Evolutionary conservation across 139 green algal genomes (phyloP).

Genomic region (Ettlia oleoabundans): DNA sequence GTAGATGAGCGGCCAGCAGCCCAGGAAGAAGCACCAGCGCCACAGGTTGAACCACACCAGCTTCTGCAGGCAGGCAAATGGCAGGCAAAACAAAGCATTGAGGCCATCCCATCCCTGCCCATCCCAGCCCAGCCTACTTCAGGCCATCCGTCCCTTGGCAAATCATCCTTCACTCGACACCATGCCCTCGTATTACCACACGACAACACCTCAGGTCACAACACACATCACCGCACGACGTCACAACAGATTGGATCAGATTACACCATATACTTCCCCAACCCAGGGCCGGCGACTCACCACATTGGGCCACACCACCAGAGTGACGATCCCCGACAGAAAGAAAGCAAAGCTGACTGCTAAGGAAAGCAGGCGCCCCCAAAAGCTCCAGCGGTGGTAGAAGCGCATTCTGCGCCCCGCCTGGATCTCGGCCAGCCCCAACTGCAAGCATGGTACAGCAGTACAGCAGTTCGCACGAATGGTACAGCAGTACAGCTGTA

Average conservation of each 20-base stretch:
- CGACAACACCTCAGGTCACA: neutral
- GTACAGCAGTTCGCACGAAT: neutral
- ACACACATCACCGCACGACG: neutral
- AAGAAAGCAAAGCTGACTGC: conserved; percentile 7
- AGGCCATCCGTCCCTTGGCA: neutral
- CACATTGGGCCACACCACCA: conserved; percentile 11
- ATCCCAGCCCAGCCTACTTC: neutral
- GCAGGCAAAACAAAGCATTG: neutral
- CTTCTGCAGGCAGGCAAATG: neutral
- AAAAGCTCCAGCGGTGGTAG: neutral
- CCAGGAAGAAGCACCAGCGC: conserved; percentile 38
- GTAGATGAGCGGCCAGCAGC: conserved; percentile 26
- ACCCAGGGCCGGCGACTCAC: neutral
- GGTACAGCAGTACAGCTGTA: too few relatives aligned
- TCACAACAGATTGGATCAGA: too few relatives aligned
- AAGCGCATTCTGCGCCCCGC: neutral
- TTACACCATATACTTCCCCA: too few relatives aligned
- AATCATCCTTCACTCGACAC: neutral
- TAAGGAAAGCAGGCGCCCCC: neutral
- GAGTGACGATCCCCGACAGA: neutral
- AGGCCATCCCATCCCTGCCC: neutral
- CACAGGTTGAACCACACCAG: neutral
- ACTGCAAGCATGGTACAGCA: neutral
- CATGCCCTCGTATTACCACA: neutral
- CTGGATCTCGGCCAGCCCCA: neutral